Conservation (phyloP, 2,329 filamentous ascomycete genomes). For the Grosmannia serpens region DNA sequence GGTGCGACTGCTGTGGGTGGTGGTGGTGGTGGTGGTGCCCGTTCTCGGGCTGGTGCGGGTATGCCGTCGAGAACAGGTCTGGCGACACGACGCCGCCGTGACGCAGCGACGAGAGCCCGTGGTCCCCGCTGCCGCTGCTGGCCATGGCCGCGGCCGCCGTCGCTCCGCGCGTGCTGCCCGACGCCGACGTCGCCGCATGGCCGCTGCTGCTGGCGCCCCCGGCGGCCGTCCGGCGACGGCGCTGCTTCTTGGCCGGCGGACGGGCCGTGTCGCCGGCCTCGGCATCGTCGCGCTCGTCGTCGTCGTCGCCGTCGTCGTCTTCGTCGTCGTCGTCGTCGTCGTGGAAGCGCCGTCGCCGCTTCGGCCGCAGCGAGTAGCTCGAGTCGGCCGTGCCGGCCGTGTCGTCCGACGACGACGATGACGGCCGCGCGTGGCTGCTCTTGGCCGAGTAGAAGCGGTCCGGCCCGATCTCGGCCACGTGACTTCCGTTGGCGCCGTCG, state of each 20-base stretch:
- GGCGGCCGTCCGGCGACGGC: not conserved
- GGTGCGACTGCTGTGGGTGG: not conserved
- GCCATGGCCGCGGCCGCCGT: not conserved
- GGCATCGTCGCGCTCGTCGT: conserved; percentile 11
- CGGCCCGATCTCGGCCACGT: conserved; percentile 23
- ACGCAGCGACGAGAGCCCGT: not conserved
- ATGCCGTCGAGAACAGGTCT: not conserved
- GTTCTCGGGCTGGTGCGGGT: not conserved
- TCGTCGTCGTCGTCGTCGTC: conserved; percentile 26
- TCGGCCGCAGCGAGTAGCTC: conserved; percentile 41
- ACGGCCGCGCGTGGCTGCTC: conserved; percentile 33
- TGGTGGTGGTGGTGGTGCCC: not conserved
- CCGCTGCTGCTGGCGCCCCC: not conserved
- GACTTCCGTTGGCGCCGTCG: not conserved
- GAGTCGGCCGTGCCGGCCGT: conserved; percentile 35
- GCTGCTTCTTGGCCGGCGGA: conserved; percentile 16
- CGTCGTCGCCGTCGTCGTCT: conserved; percentile 14
- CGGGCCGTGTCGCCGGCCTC: not conserved
- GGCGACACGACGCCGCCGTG: not conserved
- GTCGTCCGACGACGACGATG: conserved; percentile 37
- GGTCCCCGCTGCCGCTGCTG: not conserved
- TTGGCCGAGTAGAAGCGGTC: conserved; percentile 25
- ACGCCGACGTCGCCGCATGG: too few relatives aligned
- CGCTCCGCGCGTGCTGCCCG: not conserved
- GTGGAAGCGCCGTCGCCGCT: conserved; percentile 30